Evolutionary conservation across 2,329 filamentous ascomycete species (phyloP).

Genomic region (Cercospora zeina): DNA sequence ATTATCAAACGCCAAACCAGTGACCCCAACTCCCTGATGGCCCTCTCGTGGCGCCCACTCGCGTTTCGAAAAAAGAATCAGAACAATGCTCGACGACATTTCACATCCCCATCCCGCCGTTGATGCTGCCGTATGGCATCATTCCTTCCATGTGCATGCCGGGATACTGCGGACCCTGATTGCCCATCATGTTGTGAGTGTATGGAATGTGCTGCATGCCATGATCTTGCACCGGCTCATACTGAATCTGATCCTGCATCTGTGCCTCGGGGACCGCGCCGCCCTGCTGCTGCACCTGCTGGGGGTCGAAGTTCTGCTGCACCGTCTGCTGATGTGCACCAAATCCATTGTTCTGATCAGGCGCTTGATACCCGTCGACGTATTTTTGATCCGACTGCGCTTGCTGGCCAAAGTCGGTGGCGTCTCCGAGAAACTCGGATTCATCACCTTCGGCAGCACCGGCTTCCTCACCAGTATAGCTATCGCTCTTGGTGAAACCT

Average conservation of each 20-base stretch:
- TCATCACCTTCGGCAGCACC: constrained; percentile 35
- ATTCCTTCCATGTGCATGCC: constrained; percentile 32
- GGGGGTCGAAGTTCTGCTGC: constrained; percentile 23
- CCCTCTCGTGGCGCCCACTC: not conserved
- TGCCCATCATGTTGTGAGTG: constrained; percentile 29
- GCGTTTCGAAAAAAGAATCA: not conserved
- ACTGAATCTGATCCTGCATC: constrained; percentile 34
- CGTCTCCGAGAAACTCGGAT: constrained; percentile 30
- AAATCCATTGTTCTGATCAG: constrained; percentile 12
- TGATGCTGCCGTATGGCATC: constrained; percentile 35
- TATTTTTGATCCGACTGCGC: constrained; percentile 17
- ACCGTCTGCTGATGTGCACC: constrained; percentile 17
- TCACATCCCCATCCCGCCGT: constrained; percentile 33
- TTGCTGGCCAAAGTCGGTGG: constrained; percentile 24
- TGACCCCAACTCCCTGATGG: constrained; percentile 1
- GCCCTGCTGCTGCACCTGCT: constrained; percentile 22
- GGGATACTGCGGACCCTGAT: constrained; percentile 32
- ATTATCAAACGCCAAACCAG: constrained; percentile 5
- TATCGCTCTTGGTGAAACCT: constrained; percentile 39
- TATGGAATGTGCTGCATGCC: constrained; percentile 28
- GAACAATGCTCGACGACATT: not conserved
- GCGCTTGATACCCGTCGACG: constrained; percentile 6
- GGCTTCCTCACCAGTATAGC: constrained; percentile 40
- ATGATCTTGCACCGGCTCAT: constrained; percentile 33
- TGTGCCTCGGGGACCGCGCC: constrained; percentile 21